These are phyloP conservation scores for Omphalea diandra DNA, from an alignment of 441 rosid genomes.

Conservation along the genomic window DNA sequence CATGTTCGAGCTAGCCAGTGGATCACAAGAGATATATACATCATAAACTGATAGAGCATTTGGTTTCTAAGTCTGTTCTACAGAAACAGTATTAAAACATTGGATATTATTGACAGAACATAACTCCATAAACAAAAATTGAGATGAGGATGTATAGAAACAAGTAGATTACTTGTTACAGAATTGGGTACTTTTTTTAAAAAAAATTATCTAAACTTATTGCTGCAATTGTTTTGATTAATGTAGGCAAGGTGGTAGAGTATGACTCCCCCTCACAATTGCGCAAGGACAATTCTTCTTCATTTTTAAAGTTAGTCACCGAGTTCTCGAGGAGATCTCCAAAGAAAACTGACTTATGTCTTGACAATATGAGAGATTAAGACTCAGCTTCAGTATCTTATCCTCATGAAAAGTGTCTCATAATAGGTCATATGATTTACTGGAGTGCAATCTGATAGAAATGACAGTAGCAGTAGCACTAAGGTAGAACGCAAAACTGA, in stretches of 20 bases:
- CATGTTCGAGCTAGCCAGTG: background rate
- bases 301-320: conserved; percentile 51
- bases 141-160: background rate
- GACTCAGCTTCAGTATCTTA: background rate
- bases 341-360: conserved; percentile 17
- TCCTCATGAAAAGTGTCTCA: background rate
- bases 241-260: conserved; percentile 52
- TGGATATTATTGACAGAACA: background rate
- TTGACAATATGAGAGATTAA: conserved; percentile 3
- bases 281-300: conserved; percentile 44
- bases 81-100: background rate
- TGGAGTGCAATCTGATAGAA: background rate
- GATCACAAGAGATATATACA: background rate
- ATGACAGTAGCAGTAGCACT: background rate
- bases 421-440: background rate
- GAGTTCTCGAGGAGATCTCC: conserved; percentile 58
- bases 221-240: background rate
- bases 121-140: background rate
- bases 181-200: background rate
- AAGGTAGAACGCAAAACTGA: background rate
- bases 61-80: background rate
- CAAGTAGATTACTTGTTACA: background rate
- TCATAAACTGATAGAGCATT: background rate
- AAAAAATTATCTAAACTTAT: background rate
- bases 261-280: conserved; percentile 41